A percentile compares a stretch with the other conserved stretches of the same genome.
phyloP scores from a whole-genome alignment of 306 rosid genomes.

The Trifolium subterraneum region DNA sequence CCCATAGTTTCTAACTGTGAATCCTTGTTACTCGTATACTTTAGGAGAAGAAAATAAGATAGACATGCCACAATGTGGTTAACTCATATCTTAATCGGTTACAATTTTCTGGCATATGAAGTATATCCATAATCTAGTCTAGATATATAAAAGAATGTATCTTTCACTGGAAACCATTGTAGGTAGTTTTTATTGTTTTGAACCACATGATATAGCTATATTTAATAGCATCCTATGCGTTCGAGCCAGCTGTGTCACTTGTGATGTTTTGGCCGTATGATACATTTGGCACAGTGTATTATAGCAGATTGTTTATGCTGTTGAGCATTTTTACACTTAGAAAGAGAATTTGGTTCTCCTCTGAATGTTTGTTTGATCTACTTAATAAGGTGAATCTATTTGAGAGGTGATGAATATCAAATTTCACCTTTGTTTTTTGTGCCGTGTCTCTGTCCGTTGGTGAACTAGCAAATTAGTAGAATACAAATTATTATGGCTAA shows the following conservation, averaged over 20 bases:
- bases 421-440: not conserved
- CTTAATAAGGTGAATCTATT: not conserved
- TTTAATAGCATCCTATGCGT: constrained; percentile 27
- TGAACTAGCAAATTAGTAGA: not conserved
- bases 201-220: constrained; percentile 17
- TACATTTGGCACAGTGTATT: not conserved
- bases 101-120: constrained; percentile 44
- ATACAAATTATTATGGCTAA: not conserved
- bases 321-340: constrained; percentile 23
- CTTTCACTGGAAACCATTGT: constrained; percentile 35
- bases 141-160: constrained; percentile 32
- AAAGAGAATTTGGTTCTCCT: constrained; percentile 8
- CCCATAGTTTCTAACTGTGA: constrained; percentile 41
- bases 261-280: not conserved
- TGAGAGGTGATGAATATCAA: constrained; percentile 7
- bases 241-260: constrained; percentile 18
- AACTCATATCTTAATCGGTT: constrained; percentile 43
- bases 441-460: not conserved
- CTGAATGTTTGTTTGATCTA: not conserved
- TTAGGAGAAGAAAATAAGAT: constrained; percentile 55
- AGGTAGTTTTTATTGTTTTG: constrained; percentile 13
- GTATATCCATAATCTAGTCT: constrained; percentile 48
- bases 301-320: not conserved
- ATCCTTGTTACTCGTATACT: constrained; percentile 11
- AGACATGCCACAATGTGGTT: constrained; percentile 52